Evolutionary conservation across 441 rosid genomes (phyloP).

Genomic region (Daphne laureola): DNA sequence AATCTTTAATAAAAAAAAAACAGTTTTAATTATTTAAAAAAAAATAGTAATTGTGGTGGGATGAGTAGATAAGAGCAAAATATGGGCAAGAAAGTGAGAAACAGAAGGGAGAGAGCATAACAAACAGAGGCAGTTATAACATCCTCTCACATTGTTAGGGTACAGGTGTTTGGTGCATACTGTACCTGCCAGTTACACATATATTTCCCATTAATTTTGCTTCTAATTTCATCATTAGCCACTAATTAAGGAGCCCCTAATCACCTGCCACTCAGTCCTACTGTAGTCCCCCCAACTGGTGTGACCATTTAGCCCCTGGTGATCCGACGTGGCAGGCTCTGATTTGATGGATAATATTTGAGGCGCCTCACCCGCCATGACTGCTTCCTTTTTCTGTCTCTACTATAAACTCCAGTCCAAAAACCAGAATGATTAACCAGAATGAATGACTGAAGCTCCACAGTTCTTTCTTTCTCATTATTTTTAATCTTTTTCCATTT

Average conservation of each 20-base stretch:
- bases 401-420: constrained; percentile 10
- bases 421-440: constrained; percentile 9
- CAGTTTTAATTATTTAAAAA: too few species aligned
- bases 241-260: not conserved
- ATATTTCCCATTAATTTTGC: constrained; percentile 6
- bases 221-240: not conserved
- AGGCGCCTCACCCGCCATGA: not conserved
- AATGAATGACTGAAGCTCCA: too few species aligned
- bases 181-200: constrained; percentile 14
- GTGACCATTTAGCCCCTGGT: not conserved
- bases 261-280: not conserved
- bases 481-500: too few species aligned
- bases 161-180: constrained; percentile 25
- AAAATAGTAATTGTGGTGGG: not conserved
- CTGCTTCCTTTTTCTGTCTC: not conserved
- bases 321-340: not conserved
- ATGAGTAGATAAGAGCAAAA: not conserved
- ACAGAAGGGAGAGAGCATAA: not conserved
- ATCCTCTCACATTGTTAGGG: constrained; percentile 26
- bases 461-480: too few species aligned
- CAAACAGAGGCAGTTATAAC: constrained; percentile 25
- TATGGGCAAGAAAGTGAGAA: not conserved
- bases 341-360: not conserved
- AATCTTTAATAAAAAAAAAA: too few species aligned
- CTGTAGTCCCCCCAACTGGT: too few species aligned